Evolutionary conservation across 2,329 filamentous ascomycete genomes (phyloP).

Genomic region (Calycina marina): DNA sequence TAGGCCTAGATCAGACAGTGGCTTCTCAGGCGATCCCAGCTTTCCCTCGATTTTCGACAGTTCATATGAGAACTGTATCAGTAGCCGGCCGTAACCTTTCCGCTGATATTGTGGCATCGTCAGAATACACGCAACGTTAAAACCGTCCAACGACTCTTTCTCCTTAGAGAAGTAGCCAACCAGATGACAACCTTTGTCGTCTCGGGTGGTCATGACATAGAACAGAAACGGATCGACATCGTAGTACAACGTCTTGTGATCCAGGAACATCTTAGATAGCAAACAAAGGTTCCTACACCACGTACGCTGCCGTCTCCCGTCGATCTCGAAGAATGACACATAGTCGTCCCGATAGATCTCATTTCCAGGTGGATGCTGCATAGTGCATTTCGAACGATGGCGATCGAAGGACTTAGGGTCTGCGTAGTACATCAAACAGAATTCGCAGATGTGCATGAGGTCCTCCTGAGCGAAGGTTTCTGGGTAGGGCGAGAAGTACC

Average conservation of each 20-base stretch:
- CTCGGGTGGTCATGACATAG: conserved; percentile 89
- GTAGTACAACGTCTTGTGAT: conserved; percentile 97
- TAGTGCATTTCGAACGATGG: conserved; percentile 77
- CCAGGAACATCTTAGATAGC: conserved; percentile 88
- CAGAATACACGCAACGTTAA: conserved; percentile 96
- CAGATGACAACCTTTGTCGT: conserved; percentile 81
- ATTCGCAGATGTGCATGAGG: conserved; percentile 92
- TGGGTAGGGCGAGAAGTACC: conserved; percentile 98
- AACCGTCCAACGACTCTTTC: conserved; percentile 90
- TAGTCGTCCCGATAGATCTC: conserved; percentile 95
- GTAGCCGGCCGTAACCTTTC: conserved; percentile 79
- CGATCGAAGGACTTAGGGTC: conserved; percentile 69
- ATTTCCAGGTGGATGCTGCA: conserved; percentile 89
- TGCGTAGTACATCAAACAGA: conserved; percentile 84
- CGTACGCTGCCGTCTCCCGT: conserved; percentile 81
- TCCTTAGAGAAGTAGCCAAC: conserved; percentile 99
- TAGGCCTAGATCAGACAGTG: conserved; percentile 81
- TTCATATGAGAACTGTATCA: conserved; percentile 97
- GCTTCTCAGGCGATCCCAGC: conserved; percentile 91
- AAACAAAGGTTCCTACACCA: conserved; percentile 96
- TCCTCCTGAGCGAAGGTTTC: conserved; percentile 79
- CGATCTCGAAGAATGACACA: conserved; percentile 94
- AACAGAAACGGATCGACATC: conserved; percentile 98
- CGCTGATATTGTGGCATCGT: conserved; percentile 93
- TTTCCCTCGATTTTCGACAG: conserved; percentile 91